These are phyloP conservation scores for Xylariaceae sp. DNA, from an alignment of 2,329 filamentous ascomycete species.

Conservation along the genomic window DNA sequence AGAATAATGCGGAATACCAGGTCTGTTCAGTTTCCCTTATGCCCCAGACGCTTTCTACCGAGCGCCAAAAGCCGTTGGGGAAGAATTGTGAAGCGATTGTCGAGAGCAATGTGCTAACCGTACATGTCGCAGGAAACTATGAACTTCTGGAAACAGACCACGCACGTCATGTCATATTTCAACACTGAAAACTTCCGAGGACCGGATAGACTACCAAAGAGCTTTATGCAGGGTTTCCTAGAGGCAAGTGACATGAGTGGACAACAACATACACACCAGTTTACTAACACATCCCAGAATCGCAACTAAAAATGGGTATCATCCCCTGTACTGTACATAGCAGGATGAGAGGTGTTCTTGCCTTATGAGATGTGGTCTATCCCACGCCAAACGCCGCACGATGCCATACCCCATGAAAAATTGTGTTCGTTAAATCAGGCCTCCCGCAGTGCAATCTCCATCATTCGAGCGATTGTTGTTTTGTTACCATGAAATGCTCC, in stretches of 20 bases:
- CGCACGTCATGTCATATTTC: slow-evolving; percentile 97
- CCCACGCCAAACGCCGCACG: slow-evolving; percentile 41
- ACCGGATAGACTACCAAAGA: slow-evolving; percentile 78
- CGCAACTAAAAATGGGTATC: slow-evolving; percentile 58
- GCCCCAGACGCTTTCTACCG: neutral
- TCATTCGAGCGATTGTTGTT: neutral
- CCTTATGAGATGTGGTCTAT: slow-evolving; percentile 35
- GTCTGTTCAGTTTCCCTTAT: slow-evolving; percentile 52
- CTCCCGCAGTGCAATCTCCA: neutral
- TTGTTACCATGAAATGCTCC: slow-evolving; percentile 59
- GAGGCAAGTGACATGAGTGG: slow-evolving; percentile 68
- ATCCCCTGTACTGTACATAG: slow-evolving; percentile 44
- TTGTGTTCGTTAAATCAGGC: slow-evolving; percentile 12
- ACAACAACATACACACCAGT: neutral
- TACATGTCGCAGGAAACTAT: slow-evolving; percentile 76
- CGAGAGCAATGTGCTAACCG: slow-evolving; percentile 18
- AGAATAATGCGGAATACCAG: slow-evolving; percentile 94
- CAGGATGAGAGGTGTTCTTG: slow-evolving; percentile 45
- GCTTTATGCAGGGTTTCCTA: slow-evolving; percentile 93
- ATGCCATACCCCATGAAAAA: slow-evolving; percentile 28
- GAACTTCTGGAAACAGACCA: slow-evolving; percentile 98
- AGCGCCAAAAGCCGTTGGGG: neutral
- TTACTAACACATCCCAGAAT: slow-evolving; percentile 48
- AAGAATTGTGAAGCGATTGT: neutral
- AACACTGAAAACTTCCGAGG: slow-evolving; percentile 79